Evolutionary conservation across 129 eudicot genomes (phyloP).

Genomic region (Flaveria trinervia): DNA sequence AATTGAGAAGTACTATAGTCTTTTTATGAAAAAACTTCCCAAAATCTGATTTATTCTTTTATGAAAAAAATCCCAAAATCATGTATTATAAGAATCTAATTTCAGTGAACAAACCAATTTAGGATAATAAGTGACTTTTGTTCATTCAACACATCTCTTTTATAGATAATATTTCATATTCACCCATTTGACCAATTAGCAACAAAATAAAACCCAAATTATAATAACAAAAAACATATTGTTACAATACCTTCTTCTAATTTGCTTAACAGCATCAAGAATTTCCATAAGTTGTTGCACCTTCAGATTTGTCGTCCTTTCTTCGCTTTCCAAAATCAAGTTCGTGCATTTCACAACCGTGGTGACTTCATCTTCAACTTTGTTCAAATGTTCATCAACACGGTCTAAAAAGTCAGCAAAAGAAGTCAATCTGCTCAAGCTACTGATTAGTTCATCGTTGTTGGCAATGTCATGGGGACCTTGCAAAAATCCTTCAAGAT

Average conservation of each 20-base stretch:
- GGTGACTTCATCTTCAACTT: conserved; percentile 58
- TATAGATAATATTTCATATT: background rate
- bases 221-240: background rate
- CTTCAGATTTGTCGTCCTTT: conserved; percentile 45
- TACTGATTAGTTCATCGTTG: conserved; percentile 27
- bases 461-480: conserved; percentile 16
- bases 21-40: background rate
- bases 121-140: background rate
- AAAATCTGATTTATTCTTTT: background rate
- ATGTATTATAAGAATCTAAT: background rate
- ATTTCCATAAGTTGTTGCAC: conserved; percentile 57
- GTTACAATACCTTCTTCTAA: conserved; percentile 61
- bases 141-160: background rate
- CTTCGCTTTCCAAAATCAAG: conserved; percentile 50
- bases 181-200: conserved; percentile 1
- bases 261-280: conserved; percentile 54
- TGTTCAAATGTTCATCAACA: conserved; percentile 55
- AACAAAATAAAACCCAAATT: background rate
- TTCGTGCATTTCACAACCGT: conserved; percentile 54
- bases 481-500: conserved; percentile 31
- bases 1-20: background rate
- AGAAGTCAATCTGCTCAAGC: conserved; percentile 49
- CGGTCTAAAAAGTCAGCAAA: conserved; percentile 61
- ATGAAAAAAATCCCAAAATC: background rate
- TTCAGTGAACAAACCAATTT: background rate